These are phyloP conservation scores for Pestalotiopsis sp. DNA, from an alignment of 2,329 filamentous ascomycete species.

Conservation along the genomic window DNA sequence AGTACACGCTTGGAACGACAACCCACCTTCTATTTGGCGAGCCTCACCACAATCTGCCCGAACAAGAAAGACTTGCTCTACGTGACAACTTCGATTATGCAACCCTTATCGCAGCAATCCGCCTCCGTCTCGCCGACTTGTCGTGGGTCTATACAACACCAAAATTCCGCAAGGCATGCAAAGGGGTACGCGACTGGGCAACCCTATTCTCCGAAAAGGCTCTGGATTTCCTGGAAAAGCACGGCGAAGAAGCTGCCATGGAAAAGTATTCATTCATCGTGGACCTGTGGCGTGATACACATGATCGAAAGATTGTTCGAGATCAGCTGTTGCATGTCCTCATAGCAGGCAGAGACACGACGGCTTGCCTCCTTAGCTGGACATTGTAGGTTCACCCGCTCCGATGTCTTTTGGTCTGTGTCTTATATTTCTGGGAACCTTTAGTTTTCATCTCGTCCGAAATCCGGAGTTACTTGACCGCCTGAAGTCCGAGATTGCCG, in stretches of 20 bases:
- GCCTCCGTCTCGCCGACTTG: constrained; percentile 20
- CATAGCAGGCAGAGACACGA: constrained; percentile 23
- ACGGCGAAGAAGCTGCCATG: constrained; percentile 15
- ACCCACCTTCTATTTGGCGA: constrained; percentile 26
- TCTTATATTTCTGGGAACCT: no score
- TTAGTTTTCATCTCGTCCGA: constrained; percentile 21
- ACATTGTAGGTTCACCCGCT: constrained; percentile 12
- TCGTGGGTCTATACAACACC: constrained; percentile 17
- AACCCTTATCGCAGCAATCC: constrained; percentile 13
- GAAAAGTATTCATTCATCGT: constrained; percentile 47
- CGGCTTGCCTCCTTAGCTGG: constrained; percentile 22
- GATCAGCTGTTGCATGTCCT: constrained; percentile 24
- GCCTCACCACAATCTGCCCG: constrained; percentile 20
- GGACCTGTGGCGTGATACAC: constrained; percentile 27
- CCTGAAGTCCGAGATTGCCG: constrained; percentile 18
- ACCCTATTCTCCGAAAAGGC: constrained; percentile 34
- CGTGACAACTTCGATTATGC: constrained; percentile 25
- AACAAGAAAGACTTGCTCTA: constrained; percentile 17
- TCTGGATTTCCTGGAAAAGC: constrained; percentile 13
- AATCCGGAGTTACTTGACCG: constrained; percentile 18
- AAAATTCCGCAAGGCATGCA: constrained; percentile 17
- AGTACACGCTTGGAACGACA: constrained; percentile 25
- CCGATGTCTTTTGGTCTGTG: no score
- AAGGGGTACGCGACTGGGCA: constrained; percentile 22
- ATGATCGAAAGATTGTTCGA: constrained; percentile 14